Evolutionary conservation across 768 basidiomycete genomes (phyloP).

Genomic region (Cubamyces lactineus): DNA sequence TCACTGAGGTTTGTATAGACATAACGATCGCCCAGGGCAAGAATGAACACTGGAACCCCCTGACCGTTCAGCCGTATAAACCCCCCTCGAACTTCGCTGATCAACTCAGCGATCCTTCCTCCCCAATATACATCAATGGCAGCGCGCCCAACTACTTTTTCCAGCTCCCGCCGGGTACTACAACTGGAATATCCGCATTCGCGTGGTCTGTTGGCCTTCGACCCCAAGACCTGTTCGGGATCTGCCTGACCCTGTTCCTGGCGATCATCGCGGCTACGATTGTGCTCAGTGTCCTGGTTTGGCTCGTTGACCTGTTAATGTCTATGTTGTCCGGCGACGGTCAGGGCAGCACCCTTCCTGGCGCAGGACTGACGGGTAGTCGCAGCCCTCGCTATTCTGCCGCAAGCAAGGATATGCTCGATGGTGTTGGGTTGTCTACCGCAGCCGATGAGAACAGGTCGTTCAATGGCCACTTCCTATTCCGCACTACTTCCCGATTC

Average conservation of each 20-base stretch:
- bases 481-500: constrained; percentile 43
- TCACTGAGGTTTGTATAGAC: constrained; percentile 49
- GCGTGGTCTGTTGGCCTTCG: constrained; percentile 83
- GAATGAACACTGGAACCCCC: constrained; percentile 68
- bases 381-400: constrained; percentile 48
- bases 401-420: constrained; percentile 56
- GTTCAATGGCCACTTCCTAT: constrained; percentile 45
- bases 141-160: constrained; percentile 73
- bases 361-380: constrained; percentile 33
- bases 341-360: constrained; percentile 33
- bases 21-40: constrained; percentile 63
- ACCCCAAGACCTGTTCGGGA: constrained; percentile 79
- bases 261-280: constrained; percentile 75
- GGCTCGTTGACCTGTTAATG: constrained; percentile 66
- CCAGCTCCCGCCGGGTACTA: constrained; percentile 62
- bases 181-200: constrained; percentile 79
- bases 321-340: constrained; percentile 39
- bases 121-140: constrained; percentile 78
- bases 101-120: constrained; percentile 70
- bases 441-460: constrained; percentile 54
- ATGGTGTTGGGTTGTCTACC: constrained; percentile 32
- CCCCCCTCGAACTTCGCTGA: constrained; percentile 73
- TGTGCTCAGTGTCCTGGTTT: constrained; percentile 67
- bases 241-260: constrained; percentile 84
- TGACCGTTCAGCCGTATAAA: constrained; percentile 55